Conservation (phyloP, 768 basidiomycete species). For the Leccinum arenicola region DNA sequence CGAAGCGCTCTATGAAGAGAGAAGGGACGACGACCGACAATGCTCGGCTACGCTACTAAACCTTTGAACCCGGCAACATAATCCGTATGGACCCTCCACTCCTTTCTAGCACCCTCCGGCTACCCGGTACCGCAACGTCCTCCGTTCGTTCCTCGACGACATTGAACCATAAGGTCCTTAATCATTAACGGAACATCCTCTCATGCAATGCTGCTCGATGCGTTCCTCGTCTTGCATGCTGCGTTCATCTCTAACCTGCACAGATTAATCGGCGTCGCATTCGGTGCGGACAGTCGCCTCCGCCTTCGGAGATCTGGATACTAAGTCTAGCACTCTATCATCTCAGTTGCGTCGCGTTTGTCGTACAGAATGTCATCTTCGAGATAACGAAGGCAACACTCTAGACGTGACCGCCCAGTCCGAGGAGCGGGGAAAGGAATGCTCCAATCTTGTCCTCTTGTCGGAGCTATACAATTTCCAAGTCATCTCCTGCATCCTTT, state of each 20-base stretch:
- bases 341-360: slow-evolving; percentile 63
- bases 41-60: no score
- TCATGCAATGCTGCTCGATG: slow-evolving; percentile 80
- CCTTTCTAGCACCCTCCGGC: no score
- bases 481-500: slow-evolving; percentile 82
- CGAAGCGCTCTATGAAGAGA: no score
- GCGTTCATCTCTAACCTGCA: slow-evolving; percentile 81
- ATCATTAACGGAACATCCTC: slow-evolving; percentile 78
- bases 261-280: slow-evolving; percentile 81
- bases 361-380: slow-evolving; percentile 66
- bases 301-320: neutral
- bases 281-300: slow-evolving; percentile 56
- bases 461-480: slow-evolving; percentile 98
- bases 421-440: slow-evolving; percentile 72
- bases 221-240: slow-evolving; percentile 85
- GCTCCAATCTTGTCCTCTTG: slow-evolving; percentile 82
- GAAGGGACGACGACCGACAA: no score
- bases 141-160: no score
- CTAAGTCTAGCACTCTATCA: neutral
- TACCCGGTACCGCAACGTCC: no score
- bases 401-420: slow-evolving; percentile 18
- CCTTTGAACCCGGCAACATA: no score
- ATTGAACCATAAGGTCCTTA: slow-evolving; percentile 28
- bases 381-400: slow-evolving; percentile 24
- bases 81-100: no score